Percentiles rank a stretch among this genome's conserved stretches.
Conservation (phyloP, 345 rosid species). For the Pugionium cornutum region DNA sequence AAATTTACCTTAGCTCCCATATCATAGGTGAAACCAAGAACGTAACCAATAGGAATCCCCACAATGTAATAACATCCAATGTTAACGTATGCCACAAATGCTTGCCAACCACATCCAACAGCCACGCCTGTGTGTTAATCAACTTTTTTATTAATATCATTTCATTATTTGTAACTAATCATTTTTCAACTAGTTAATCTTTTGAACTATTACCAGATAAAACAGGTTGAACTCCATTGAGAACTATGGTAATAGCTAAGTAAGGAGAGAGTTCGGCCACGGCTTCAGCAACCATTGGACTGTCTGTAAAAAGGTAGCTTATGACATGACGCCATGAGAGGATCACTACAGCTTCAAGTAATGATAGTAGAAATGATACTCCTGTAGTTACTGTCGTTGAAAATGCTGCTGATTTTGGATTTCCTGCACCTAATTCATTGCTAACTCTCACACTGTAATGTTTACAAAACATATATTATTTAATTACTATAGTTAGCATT, state of each 20-base stretch:
- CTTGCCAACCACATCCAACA: slow-evolving; percentile 88
- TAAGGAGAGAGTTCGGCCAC: slow-evolving; percentile 59
- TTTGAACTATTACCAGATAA: slow-evolving; percentile 46
- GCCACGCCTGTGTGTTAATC: slow-evolving; percentile 55
- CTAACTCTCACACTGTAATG: slow-evolving; percentile 57
- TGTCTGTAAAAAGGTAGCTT: slow-evolving; percentile 57
- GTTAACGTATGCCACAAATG: slow-evolving; percentile 79
- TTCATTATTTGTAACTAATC: not conserved
- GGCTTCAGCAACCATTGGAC: slow-evolving; percentile 53
- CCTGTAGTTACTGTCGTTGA: slow-evolving; percentile 49
- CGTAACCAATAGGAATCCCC: slow-evolving; percentile 62
- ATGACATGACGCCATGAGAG: slow-evolving; percentile 47
- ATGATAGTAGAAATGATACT: slow-evolving; percentile 45
- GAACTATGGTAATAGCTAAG: slow-evolving; percentile 53
- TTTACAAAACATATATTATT: not conserved
- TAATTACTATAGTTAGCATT: too few relatives aligned
- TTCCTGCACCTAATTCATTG: slow-evolving; percentile 62
- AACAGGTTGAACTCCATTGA: slow-evolving; percentile 72
- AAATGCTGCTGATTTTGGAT: slow-evolving; percentile 60
- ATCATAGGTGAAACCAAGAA: slow-evolving; percentile 62
- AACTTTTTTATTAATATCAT: not conserved
- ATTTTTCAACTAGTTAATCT: not conserved
- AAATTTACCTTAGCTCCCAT: slow-evolving; percentile 57
- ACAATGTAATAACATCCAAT: slow-evolving; percentile 71
- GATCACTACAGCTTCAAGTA: slow-evolving; percentile 44